Evolutionary conservation across 106 monocot species (phyloP), one percentile per base, ranked within the genome.

Genomic region (Posidonia australis): DNA sequence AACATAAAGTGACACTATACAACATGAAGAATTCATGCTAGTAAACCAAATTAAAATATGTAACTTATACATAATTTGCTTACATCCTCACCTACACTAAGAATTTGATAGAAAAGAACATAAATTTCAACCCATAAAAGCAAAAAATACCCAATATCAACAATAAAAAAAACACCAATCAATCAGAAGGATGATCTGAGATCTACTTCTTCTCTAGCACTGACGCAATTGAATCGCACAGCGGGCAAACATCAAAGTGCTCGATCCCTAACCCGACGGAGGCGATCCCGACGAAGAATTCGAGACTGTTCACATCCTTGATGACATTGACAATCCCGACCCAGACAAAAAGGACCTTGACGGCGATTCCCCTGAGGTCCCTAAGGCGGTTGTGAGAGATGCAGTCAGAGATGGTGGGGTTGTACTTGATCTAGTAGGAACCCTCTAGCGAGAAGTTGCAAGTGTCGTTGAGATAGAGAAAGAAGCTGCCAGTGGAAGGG

Each of bases 221-320:
- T 13, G 14, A 78, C 83, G 65, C 83, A n/a, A n/a, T n/a, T n/a
- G n/a, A 88, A 0, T 81, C 84, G 64, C 88, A 88, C 28, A 53
- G 62, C 0, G 88, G 88, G 30, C 54, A 60, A 48, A 70, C 72
- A 5, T 30, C 46, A 54, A 88, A 88, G 30, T 84, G 79, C 0
- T 74, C 74, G 51, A 82, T 41, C 13, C 63, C 26, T 51, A 81
- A 88, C 53, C 71, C 72, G 3, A 76, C 81, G 18, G 81, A 79
- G 12, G 77, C 71, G 51, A 84, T 84, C 48, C 88, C 84, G 13
- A 84, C 88, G 1, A 81, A 84, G 70, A 88, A 82, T 28, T 77
- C 68, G 28, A 88, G 77, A 3, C 69, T 21, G 41, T 75, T 81
- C 28, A 62, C 88, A 51, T 25, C 9, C 36, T 79, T 65, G 2